Base-by-base conservation (phyloP, 2,329 filamentous ascomycete species). In the Calonectria pseudoreteaudii region DNA sequence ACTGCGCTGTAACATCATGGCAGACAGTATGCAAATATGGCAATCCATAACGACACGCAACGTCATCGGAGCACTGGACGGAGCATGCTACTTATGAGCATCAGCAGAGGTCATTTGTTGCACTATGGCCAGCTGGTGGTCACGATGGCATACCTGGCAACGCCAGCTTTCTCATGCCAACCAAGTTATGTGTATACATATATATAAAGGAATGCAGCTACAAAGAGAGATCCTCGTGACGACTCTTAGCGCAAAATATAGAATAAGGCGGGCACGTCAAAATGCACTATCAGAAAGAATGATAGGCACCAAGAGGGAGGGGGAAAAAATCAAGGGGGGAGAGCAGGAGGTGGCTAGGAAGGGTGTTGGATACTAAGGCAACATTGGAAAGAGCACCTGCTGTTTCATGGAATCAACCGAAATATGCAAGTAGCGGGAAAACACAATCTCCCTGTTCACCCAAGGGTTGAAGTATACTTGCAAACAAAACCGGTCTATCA, bases 241-340 rank as follows among this genome's bases (percentile, higher is more conserved):
- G 66, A 30, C 36, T 34, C 23, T 28, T 26, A 50, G n/a, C n/a
- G 50, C 36, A 30, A 38, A 56, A 30, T 36, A 28, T 75, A 62
- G 50, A 74, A 73, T 66, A 68, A 69, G 74, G 64, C 62, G 74
- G 73, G 73, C 60, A 62, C n/a, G 34, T 60, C 6, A 28, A 78
- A 78, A 80, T 77, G 1, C 30, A 23, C 75, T 78, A 78, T 81
- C 76, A 77, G 77, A 71, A 74, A 80, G 81, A 82, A 82, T 79
- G 81, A 82, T 82, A 76, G 79, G 78, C 77, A 80, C 81, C 81
- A 81, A 82, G 80, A 81, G 52, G 77, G 71, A 75, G 69, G 41
- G 30, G 72, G 66, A 47, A 47, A 47, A 20, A 60, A 36, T 9
- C 16, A 20, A 14, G 20, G 20, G 41, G 18, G 34, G n/a, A 60